These are phyloP conservation scores for Carex pumila DNA, from an alignment of 176 grass and related monocot species.

Conservation along the genomic window DNA sequence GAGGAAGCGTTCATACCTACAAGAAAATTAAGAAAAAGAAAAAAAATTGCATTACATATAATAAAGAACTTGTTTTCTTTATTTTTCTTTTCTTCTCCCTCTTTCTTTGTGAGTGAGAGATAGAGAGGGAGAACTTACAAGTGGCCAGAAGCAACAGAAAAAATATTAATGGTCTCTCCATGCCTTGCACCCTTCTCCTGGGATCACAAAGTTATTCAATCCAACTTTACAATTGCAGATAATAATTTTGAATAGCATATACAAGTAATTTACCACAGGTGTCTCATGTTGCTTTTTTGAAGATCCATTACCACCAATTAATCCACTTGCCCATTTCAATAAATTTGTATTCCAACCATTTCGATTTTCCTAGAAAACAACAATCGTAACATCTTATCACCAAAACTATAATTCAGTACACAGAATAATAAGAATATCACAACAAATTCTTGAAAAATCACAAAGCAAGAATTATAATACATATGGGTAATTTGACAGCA, in stretches of 20 bases:
- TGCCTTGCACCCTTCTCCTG: conserved; percentile 50
- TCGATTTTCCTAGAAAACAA: conserved; percentile 45
- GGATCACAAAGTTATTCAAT: conserved; percentile 4
- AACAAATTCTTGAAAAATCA: conserved; percentile 5
- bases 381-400: conserved; percentile 8
- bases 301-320: conserved; percentile 69
- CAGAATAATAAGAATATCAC: conserved; percentile 25
- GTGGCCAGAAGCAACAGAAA: conserved; percentile 99
- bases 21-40: conserved; percentile 13
- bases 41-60: conserved; percentile 7
- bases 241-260: conserved; percentile 16
- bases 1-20: conserved; percentile 93
- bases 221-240: neutral
- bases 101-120: neutral
- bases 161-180: conserved; percentile 95
- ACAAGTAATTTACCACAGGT: conserved; percentile 32
- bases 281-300: conserved; percentile 55
- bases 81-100: neutral
- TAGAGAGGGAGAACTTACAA: conserved; percentile 49
- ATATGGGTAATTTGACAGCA: neutral
- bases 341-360: conserved; percentile 95
- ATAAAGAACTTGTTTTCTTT: neutral
- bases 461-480: neutral
- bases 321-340: conserved; percentile 93
- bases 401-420: neutral